Evolutionary conservation across 169 alveolate species (phyloP), one percentile per base, ranked within the genome.

Genomic region (Blepharisma undulans): DNA sequence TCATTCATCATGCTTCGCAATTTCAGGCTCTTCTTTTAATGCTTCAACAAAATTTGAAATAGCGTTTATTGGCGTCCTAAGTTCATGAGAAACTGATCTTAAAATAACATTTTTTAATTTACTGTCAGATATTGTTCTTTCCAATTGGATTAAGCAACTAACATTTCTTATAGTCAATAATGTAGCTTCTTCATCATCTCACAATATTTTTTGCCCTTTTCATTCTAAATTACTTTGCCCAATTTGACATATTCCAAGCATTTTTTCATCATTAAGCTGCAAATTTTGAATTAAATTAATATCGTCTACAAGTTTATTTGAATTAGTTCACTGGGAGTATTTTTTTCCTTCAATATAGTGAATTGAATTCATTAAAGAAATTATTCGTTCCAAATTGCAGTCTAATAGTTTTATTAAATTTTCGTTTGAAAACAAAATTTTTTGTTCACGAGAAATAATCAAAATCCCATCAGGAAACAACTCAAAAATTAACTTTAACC

Each of bases 1-100:
- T 4, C 66, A 29, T 3, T 2, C 87, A 5, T 5, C 12, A 48
- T 48, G 3, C 1, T n/a, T 12, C 10, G 72, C 27, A 32, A 79
- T 22, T 79, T 79, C 61, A 2, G 16, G 4, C 18, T 25, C 61
- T 2, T 21, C 7, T 79, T 79, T 34, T 4, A 72, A 25, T 2
- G 2, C 0, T 32, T 79, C 30, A 2, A 33, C 48, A 36, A 48
- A 36, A 32, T n/a, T n/a, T 2, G 60, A 22, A 22, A 84, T 30
- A 36, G 89, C 79, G 77, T 59, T 84, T 21, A 84, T 22, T 32
- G 89, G 89, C 1, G 89, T 84, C 18, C 77, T 32, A 10, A 84
- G 89, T 61, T 84, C 89, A 8, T 84, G 89, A 7, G 89, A 84
- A 84, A 84, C 77, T 4, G 89, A 22, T 61, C 77, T 84, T 7